These are phyloP conservation scores for Neonectria sp. DNA, from an alignment of 2,329 filamentous ascomycete species.

Conservation along the genomic window DNA sequence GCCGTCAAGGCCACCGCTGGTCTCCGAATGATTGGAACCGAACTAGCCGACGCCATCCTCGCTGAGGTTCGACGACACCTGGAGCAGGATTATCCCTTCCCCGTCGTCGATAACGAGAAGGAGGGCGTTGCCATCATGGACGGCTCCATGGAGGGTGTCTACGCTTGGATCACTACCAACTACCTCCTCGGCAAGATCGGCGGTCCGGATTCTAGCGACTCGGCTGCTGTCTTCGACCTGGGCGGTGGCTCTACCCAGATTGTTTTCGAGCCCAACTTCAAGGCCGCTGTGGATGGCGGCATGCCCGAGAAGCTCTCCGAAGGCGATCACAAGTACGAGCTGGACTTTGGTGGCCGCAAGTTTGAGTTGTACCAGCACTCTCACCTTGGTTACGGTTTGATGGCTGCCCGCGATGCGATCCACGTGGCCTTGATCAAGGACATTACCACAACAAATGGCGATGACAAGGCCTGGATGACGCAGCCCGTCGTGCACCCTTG, in stretches of 20 bases:
- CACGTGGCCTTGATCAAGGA: conserved; percentile 83
- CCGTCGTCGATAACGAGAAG: conserved; percentile 87
- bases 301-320: conserved; percentile 89
- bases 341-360: conserved; percentile 89
- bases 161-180: conserved; percentile 99
- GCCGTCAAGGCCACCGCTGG: conserved; percentile 99
- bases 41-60: conserved; percentile 87
- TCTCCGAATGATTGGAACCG: conserved; percentile 85
- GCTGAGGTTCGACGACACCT: conserved; percentile 86
- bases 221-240: conserved; percentile 95
- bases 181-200: conserved; percentile 99
- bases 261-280: conserved; percentile 97
- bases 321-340: conserved; percentile 95
- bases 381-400: conserved; percentile 95
- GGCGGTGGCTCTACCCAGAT: conserved; percentile 98
- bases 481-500: conserved; percentile 86
- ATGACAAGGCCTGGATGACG: conserved; percentile 77
- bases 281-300: conserved; percentile 78
- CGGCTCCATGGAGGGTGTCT: conserved; percentile 96
- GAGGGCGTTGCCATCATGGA: conserved; percentile 98
- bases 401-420: conserved; percentile 92
- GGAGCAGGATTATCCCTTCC: conserved; percentile 94
- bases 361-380: conserved; percentile 98
- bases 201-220: conserved; percentile 88
- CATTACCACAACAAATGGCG: conserved; percentile 74